Evolutionary conservation across 805 yeast species (phyloP).

Genomic region (Blastobotrys attinorum): DNA sequence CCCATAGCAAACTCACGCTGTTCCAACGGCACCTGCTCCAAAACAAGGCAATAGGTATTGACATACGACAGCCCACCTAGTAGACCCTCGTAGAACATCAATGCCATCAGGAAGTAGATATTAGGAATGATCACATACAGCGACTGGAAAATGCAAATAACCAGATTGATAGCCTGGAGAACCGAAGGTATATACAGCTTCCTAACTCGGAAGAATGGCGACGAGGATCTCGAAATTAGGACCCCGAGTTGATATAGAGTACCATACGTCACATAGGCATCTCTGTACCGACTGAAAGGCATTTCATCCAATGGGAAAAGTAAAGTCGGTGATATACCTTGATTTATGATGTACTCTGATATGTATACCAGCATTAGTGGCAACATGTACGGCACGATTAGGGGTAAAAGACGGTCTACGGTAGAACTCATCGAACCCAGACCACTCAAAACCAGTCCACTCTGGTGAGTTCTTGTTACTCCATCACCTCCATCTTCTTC

Average conservation of each 20-base stretch:
- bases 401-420: constrained; percentile 22
- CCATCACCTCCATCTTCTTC: neutral
- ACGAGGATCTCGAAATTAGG: constrained; percentile 81
- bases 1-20: constrained; percentile 77
- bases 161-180: constrained; percentile 60
- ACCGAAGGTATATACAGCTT: constrained; percentile 53
- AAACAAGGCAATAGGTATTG: constrained; percentile 74
- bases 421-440: constrained; percentile 11
- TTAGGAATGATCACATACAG: constrained; percentile 46
- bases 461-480: no score
- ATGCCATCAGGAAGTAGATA: constrained; percentile 51
- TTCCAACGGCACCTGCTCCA: constrained; percentile 43
- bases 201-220: constrained; percentile 51
- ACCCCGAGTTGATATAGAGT: constrained; percentile 89
- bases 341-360: constrained; percentile 83
- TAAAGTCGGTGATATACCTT: constrained; percentile 84
- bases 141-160: constrained; percentile 57
- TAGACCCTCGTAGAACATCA: constrained; percentile 77
- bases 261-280: constrained; percentile 85
- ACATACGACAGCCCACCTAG: constrained; percentile 89
- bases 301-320: constrained; percentile 63
- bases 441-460: neutral
- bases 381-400: constrained; percentile 51
- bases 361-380: constrained; percentile 80
- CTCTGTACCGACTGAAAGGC: constrained; percentile 68